Evolutionary conservation across 495 filamentous ascomycete species (phyloP), one percentile per base, ranked within the genome.

Genomic region (Penicillium pulvis): DNA sequence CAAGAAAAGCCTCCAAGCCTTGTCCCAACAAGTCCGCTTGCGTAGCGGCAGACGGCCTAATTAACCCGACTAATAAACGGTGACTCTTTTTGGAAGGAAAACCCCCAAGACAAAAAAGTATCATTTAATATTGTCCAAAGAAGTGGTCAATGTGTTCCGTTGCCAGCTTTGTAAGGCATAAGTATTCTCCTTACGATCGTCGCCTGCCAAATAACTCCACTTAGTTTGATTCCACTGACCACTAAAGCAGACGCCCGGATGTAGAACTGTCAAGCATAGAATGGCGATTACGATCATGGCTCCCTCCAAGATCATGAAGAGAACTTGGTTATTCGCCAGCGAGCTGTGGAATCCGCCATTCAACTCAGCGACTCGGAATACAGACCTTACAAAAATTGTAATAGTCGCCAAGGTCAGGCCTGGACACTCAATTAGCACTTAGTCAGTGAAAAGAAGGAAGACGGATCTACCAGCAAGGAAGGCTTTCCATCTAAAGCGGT

Each of bases 291-390:
- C 70, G 63, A 92, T 83, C 85, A 91, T 86, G n/a, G 83, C 71
- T 23, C 87, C 85, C 73, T 92, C 89, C 20, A 92, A 79, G 26
- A 88, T 75, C 75, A 92, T 84, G 66, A 90, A 88, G 9, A 83
- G 62, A 11, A 79, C 73, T 71, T 92, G 77, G 43, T 88, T 71
- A 49, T 76, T 80, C 47, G 82, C 86, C 51, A 90, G 67, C 1
- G 63, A 53, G 23, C 87, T 81, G 11, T 70, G 54, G 71, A 85
- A 90, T n/a, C 88, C 88, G n/a, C 71, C 68, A 45, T 74, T 75
- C 50, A 90, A 74, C 77, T 91, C 88, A 9, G 81, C 83, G 20
- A 87, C 82, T 50, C 88, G 81, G 69, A 80, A 91, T 30, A 85
- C 71, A 36, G 78, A 84, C 1, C 88, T 81, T 53, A 82, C 79